Percentiles rank a stretch among this genome's conserved stretches.
Evolutionary conservation across 2,329 filamentous ascomycete species (phyloP).

Genomic region (Colletotrichum lini): DNA sequence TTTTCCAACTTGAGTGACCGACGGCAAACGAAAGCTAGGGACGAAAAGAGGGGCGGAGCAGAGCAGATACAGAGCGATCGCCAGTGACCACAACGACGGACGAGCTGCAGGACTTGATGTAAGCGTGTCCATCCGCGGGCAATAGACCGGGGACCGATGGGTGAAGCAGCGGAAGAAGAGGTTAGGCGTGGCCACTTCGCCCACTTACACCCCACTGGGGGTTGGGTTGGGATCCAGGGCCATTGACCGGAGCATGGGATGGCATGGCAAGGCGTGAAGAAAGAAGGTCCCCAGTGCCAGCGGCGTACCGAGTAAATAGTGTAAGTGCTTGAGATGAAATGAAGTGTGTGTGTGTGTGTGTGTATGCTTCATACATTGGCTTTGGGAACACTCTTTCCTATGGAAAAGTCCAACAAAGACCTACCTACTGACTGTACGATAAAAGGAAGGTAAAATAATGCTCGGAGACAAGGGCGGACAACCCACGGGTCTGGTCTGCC

Average conservation of each 20-base stretch:
- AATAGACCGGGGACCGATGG: conserved; percentile 19
- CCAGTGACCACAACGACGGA: neutral
- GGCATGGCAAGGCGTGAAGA: conserved; percentile 14
- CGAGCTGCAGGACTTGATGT: conserved; percentile 1
- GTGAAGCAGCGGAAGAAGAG: conserved; percentile 12
- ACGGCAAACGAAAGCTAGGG: conserved; percentile 15
- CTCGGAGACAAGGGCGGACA: neutral
- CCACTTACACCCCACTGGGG: conserved; percentile 40
- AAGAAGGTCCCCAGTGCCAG: neutral
- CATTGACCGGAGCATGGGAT: conserved; percentile 19
- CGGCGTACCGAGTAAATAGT: neutral
- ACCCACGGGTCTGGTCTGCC: neutral
- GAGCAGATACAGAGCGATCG: conserved; percentile 17
- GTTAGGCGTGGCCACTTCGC: conserved; percentile 28
- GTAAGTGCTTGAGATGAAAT: too few species aligned
- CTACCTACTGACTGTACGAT: neutral
- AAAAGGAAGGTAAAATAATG: neutral
- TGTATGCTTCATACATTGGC: neutral
- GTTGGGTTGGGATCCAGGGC: conserved; percentile 31
- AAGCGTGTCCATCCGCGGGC: conserved; percentile 13
- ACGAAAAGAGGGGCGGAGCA: conserved; percentile 6
- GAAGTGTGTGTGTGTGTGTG: too few species aligned
- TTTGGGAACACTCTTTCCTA: too few species aligned
- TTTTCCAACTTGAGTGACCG: conserved; percentile 25
- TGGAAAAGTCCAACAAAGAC: too few species aligned